Conservation (phyloP, 345 rosid species). For the Raphanus raphanistrum region DNA sequence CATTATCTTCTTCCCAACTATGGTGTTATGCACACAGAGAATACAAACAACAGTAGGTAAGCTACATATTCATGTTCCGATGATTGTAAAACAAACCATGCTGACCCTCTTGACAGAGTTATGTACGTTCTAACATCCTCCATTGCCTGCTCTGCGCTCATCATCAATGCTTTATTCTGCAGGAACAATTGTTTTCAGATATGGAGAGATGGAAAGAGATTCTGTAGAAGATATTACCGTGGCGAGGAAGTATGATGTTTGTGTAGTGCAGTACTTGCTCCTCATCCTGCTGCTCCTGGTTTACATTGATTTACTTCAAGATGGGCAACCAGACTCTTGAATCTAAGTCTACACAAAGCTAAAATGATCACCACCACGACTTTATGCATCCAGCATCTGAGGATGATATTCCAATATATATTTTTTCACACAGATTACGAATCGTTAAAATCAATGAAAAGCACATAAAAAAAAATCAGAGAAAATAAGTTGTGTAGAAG, state of each 20-base stretch:
- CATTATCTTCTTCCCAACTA: background rate
- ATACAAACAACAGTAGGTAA: background rate
- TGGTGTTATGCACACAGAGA: background rate
- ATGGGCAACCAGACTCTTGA: background rate
- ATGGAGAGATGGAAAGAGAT: background rate
- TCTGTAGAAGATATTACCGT: background rate
- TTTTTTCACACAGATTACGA: too few relatives aligned
- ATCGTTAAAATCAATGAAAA: background rate
- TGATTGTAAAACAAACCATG: too few relatives aligned
- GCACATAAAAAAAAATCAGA: background rate
- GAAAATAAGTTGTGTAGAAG: background rate
- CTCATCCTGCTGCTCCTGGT: too few relatives aligned
- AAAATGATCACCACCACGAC: background rate
- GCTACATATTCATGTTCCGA: background rate
- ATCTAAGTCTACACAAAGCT: background rate
- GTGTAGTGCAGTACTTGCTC: background rate
- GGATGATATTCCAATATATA: too few relatives aligned
- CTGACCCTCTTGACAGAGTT: too few relatives aligned
- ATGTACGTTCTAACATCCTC: too few relatives aligned
- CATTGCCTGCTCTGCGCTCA: too few relatives aligned
- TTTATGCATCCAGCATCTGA: background rate
- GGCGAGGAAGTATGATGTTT: background rate
- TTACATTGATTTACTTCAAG: background rate
- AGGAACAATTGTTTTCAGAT: background rate
- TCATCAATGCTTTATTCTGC: too few relatives aligned